Evolutionary conservation across 2,329 filamentous ascomycete species (phyloP).

Genomic region (Bipolaris oryzae): DNA sequence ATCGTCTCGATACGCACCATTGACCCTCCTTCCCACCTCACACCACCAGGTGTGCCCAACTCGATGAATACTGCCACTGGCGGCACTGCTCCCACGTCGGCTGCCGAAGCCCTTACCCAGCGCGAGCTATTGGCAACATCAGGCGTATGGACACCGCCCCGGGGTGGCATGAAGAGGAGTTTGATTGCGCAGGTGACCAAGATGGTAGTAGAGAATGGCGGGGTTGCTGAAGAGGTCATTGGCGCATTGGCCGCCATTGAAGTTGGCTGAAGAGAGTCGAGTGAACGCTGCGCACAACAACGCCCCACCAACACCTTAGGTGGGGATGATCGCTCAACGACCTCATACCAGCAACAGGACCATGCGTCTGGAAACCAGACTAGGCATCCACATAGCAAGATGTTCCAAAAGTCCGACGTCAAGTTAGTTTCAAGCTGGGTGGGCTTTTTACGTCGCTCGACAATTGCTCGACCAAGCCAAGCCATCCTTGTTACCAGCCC

Average conservation of each 20-base stretch:
- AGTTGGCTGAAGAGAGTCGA: conserved; percentile 33
- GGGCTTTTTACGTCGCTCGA: neutral
- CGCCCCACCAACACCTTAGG: conserved; percentile 1
- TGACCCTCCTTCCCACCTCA: conserved; percentile 57
- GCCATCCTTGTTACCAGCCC: neutral
- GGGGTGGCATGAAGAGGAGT: conserved; percentile 79
- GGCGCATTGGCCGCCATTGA: conserved; percentile 79
- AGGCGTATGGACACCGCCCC: conserved; percentile 83
- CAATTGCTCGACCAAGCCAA: neutral
- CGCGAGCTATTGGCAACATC: conserved; percentile 63
- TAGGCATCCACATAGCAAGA: neutral
- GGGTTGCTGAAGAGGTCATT: conserved; percentile 85
- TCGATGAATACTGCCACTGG: conserved; percentile 54
- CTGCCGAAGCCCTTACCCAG: conserved; percentile 50
- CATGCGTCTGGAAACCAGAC: neutral
- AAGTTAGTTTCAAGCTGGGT: conserved; percentile 6
- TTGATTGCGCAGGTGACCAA: conserved; percentile 77
- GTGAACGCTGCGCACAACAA: conserved; percentile 3
- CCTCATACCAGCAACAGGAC: neutral
- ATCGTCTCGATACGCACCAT: conserved; percentile 56
- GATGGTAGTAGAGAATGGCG: conserved; percentile 75
- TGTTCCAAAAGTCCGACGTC: conserved; percentile 1
- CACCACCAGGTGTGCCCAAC: conserved; percentile 56
- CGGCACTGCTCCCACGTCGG: conserved; percentile 46
- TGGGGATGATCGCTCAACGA: conserved; percentile 1